Evolutionary conservation across 345 rosid genomes (phyloP), one percentile per base, ranked within the genome.

Genomic region (Acer campestre): DNA sequence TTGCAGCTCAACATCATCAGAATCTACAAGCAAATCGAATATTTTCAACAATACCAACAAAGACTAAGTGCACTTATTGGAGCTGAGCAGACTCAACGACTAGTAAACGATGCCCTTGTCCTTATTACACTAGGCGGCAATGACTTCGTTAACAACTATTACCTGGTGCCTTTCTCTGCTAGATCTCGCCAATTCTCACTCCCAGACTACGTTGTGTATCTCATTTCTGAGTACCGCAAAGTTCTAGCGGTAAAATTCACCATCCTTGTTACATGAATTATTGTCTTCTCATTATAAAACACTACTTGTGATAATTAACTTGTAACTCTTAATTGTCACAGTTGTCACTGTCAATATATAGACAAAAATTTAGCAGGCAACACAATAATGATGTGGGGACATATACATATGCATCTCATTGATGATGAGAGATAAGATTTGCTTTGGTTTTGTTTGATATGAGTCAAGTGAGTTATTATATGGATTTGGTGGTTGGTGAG

Each of bases 141-240:
- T 62, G 98, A 95, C 77, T 93, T 95, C 49, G 98, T 95, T 20
- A 95, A 95, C 90, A 93, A 95, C 84, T 95, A 95, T 78, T 95
- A 85, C 78, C 73, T 93, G 77, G 90, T 95, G 68, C 98, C 98
- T 1, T 90, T 85, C 82, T 95, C 98, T 0, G 92, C 94, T 22
- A 82, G 98, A 67, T 95, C 97, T 70, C 90, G 89, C 70, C 97
- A 95, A 49, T 93, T 78, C 79, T 7, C 92, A 6, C 90, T 95
- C 65, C 92, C 93, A 0, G 82, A 90, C 73, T 90, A 89, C 61
- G 98, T 93, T 23, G 86, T 77, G 67, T 95, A 76, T 62, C 82
- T 93, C 81, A 90, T 95, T 56, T 89, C 96, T 51, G 98, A 95
- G 88, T 95, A 95, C 77, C 83, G 63, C 72, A 92, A 95, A 80